A percentile compares a stretch with the other conserved stretches of the same genome.
phyloP scores from a whole-genome alignment of 2,329 filamentous ascomycete species.

The Aureobasidium zeae region DNA sequence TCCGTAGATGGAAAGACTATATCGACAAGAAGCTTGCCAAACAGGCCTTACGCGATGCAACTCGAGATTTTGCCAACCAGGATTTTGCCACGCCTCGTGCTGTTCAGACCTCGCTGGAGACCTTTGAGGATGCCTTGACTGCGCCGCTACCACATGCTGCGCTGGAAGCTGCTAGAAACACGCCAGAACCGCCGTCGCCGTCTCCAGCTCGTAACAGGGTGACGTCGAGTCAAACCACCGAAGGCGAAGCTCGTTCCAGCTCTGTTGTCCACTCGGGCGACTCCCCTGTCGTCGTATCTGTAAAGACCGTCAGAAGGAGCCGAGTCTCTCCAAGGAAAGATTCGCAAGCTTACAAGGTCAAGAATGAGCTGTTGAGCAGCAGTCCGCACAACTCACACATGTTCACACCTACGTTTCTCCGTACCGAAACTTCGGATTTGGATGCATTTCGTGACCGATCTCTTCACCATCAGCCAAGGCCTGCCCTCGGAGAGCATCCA shows the following conservation, averaged over 20 bases:
- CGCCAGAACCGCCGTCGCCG: background rate
- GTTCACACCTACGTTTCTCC: conserved; percentile 21
- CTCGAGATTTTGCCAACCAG: background rate
- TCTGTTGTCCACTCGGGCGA: conserved; percentile 25
- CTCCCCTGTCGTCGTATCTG: conserved; percentile 34
- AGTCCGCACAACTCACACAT: conserved; percentile 25
- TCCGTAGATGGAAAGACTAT: conserved; percentile 29
- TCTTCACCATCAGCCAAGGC: background rate
- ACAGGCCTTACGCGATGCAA: conserved; percentile 16
- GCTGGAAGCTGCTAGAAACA: background rate
- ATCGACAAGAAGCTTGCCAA: conserved; percentile 25
- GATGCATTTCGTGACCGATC: conserved; percentile 22
- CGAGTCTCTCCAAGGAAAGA: conserved; percentile 21
- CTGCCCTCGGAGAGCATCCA: background rate
- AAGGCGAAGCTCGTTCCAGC: conserved; percentile 24
- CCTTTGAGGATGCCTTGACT: background rate
- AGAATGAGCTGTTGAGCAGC: conserved; percentile 31
- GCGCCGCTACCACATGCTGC: conserved; percentile 1
- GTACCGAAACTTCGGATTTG: conserved; percentile 37
- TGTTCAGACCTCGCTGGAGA: background rate
- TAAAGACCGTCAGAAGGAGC: conserved; percentile 37
- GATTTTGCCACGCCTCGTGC: conserved; percentile 10
- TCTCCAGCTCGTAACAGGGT: conserved; percentile 13
- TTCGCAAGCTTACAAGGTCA: conserved; percentile 28
- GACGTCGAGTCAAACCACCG: conserved; percentile 38